Percentiles rank a stretch among this genome's conserved stretches.
phyloP scores from a whole-genome alignment of 176 grass and related monocot species.

The Dactylis glomerata region DNA sequence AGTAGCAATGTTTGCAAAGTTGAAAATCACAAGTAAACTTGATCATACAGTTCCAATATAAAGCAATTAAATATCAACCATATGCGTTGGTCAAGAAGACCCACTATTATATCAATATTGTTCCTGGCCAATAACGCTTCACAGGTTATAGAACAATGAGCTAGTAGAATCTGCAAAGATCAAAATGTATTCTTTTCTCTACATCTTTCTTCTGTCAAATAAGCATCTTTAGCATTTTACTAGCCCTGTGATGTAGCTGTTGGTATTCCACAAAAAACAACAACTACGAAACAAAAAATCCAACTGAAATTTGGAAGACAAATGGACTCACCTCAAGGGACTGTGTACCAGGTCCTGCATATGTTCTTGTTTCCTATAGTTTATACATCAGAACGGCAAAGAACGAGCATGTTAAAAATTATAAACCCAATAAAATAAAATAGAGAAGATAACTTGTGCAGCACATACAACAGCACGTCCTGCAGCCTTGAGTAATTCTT shows the following conservation, averaged over 20 bases:
- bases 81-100: neutral
- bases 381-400: constrained; percentile 14
- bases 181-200: neutral
- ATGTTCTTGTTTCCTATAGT: constrained; percentile 46
- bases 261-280: neutral
- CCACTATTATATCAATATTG: neutral
- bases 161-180: neutral
- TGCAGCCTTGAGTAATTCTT: constrained; percentile 16
- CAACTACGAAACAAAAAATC: constrained; percentile 4
- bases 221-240: neutral
- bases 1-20: neutral
- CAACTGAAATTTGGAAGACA: neutral
- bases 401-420: constrained; percentile 1
- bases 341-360: constrained; percentile 32
- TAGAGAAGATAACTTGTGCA: neutral
- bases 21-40: neutral
- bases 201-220: neutral
- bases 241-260: neutral
- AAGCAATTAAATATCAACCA: neutral
- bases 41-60: neutral
- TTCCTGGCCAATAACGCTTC: neutral
- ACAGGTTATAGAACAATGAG: neutral
- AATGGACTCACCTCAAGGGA: constrained; percentile 42
- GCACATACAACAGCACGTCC: constrained; percentile 38
- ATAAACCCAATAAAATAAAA: neutral